A percentile compares a stretch with the other conserved stretches of the same genome.
Evolutionary conservation across 148 eudicot genomes (phyloP).

Genomic region (Persicaria maculosa): DNA sequence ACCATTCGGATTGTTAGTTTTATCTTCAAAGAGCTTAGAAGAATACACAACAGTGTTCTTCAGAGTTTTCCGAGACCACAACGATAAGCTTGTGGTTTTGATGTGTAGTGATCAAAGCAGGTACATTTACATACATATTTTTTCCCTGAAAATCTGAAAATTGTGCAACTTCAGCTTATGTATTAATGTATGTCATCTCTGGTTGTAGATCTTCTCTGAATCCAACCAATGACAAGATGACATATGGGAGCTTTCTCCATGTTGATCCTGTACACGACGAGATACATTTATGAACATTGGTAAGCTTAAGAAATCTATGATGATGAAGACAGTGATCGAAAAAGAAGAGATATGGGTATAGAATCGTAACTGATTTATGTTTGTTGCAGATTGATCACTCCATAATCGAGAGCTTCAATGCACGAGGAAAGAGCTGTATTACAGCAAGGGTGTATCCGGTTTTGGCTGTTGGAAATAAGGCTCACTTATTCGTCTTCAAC

Average conservation of each 20-base stretch:
- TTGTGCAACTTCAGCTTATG: neutral
- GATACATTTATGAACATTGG: slow-evolving; percentile 29
- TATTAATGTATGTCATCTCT: neutral
- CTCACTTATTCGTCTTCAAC: slow-evolving; percentile 30
- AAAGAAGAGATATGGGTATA: neutral
- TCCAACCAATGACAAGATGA: slow-evolving; percentile 25
- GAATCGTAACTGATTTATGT: neutral
- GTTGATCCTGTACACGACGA: slow-evolving; percentile 24
- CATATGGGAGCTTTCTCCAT: slow-evolving; percentile 31
- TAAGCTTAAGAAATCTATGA: slow-evolving; percentile 14
- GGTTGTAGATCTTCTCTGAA: slow-evolving; percentile 26
- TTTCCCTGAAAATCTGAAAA: neutral
- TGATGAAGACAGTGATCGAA: neutral
- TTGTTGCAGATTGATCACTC: slow-evolving; percentile 34
- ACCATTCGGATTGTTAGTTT: slow-evolving; percentile 56
- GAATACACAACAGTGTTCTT: slow-evolving; percentile 69
- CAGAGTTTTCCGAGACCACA: slow-evolving; percentile 40
- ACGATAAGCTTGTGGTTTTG: slow-evolving; percentile 34
- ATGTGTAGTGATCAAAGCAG: slow-evolving; percentile 83
- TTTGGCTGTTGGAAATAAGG: slow-evolving; percentile 24
- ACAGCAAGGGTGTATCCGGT: slow-evolving; percentile 36
- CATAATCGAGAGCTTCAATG: slow-evolving; percentile 31
- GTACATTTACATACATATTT: slow-evolving; percentile 15
- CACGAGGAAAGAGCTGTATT: slow-evolving; percentile 27
- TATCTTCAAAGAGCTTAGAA: slow-evolving; percentile 47